Evolutionary conservation across 306 rosid species (phyloP).

Genomic region (Vicia villosa): DNA sequence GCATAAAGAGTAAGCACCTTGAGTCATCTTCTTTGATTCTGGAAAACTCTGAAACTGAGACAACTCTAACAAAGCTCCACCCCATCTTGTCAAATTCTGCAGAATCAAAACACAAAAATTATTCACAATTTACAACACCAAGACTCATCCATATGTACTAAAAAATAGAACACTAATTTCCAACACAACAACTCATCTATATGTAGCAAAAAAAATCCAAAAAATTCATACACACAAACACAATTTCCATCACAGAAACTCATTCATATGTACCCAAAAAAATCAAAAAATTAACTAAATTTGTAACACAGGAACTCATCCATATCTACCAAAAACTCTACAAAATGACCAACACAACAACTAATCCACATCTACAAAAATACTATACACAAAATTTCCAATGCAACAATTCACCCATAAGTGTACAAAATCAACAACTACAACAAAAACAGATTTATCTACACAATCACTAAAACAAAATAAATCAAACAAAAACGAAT

Average conservation of each 20-base stretch:
- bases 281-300: background rate
- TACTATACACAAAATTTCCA: too few species aligned
- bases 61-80: constrained; percentile 75
- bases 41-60: constrained; percentile 76
- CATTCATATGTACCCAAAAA: too few species aligned
- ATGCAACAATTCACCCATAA: background rate
- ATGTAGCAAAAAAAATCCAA: background rate
- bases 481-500: background rate
- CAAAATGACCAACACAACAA: background rate
- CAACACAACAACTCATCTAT: background rate
- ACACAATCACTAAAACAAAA: background rate
- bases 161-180: background rate
- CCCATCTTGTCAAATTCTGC: constrained; percentile 95
- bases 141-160: too few species aligned
- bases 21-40: constrained; percentile 66
- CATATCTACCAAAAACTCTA: background rate
- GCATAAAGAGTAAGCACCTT: constrained; percentile 48
- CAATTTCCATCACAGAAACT: too few species aligned
- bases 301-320: background rate
- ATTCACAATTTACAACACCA: background rate
- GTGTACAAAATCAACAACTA: background rate
- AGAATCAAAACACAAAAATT: background rate
- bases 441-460: background rate
- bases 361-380: background rate
- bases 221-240: too few species aligned